Conservation (phyloP, 2,329 filamentous ascomycete species). For the Trichoderma hamatum region DNA sequence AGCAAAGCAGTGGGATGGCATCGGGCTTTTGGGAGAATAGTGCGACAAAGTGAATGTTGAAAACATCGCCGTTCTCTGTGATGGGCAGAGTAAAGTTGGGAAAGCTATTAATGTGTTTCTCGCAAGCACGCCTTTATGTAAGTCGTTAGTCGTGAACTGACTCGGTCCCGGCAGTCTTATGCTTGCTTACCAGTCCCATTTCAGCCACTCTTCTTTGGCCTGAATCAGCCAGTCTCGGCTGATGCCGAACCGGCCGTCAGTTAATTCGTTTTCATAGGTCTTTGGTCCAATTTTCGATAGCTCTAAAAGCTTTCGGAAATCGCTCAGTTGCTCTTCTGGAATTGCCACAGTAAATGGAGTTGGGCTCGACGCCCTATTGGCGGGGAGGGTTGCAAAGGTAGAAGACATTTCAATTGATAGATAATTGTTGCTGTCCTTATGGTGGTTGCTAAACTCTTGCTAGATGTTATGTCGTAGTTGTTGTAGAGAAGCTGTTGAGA, state of each 20-base stretch:
- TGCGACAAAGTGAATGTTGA: constrained; percentile 55
- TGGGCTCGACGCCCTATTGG: not conserved
- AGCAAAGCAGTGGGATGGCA: constrained; percentile 54
- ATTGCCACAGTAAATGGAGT: constrained; percentile 14
- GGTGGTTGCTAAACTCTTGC: not conserved
- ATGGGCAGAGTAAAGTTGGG: constrained; percentile 46
- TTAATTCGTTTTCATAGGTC: constrained; percentile 17
- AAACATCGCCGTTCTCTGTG: constrained; percentile 42
- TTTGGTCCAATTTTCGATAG: constrained; percentile 3
- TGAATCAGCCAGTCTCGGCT: constrained; percentile 49
- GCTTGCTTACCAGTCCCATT: constrained; percentile 48
- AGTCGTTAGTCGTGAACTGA: not conserved
- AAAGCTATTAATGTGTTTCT: constrained; percentile 48
- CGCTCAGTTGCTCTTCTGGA: constrained; percentile 1
- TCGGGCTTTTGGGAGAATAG: constrained; percentile 55
- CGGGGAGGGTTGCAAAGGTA: not conserved
- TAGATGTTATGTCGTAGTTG: not conserved
- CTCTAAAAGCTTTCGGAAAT: not conserved
- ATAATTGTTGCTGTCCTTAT: no score
- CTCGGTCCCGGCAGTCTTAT: no score
- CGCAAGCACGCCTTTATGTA: constrained; percentile 35
- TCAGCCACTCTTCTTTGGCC: constrained; percentile 47
- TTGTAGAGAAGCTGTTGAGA: not conserved
- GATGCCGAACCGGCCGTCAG: constrained; percentile 42
- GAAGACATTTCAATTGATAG: not conserved